Conservation (phyloP, 208 protist species). For the Crithidia mellificae region DNA sequence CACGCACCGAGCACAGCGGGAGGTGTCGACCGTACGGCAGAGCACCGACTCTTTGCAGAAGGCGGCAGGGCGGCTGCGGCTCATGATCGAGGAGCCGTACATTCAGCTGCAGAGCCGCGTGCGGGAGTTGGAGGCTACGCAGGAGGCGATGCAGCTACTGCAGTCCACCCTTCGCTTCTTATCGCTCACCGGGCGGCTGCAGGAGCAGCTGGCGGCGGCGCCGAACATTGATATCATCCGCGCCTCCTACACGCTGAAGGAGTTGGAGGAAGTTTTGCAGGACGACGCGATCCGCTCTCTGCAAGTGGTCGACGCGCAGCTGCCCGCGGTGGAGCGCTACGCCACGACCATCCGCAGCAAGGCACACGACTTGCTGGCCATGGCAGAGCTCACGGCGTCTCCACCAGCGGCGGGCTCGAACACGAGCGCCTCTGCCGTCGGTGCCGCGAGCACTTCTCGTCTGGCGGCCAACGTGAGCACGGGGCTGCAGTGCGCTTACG, state of each 20-base stretch:
- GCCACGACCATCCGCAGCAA: slow-evolving; percentile 50
- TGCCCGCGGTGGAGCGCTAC: slow-evolving; percentile 49
- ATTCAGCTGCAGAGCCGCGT: slow-evolving; percentile 52
- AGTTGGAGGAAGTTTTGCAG: slow-evolving; percentile 68
- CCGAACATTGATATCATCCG: slow-evolving; percentile 45
- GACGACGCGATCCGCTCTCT: slow-evolving; percentile 42
- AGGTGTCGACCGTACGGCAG: slow-evolving; percentile 52
- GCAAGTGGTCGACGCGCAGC: slow-evolving; percentile 62
- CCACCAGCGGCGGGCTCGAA: not conserved
- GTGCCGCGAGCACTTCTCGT: slow-evolving; percentile 10
- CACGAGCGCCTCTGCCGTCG: not conserved
- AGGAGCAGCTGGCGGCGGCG: slow-evolving; percentile 37
- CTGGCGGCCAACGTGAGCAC: slow-evolving; percentile 41
- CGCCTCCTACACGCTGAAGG: slow-evolving; percentile 59
- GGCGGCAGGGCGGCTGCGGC: slow-evolving; percentile 52
- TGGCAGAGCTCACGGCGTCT: slow-evolving; percentile 33
- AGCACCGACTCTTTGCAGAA: slow-evolving; percentile 53
- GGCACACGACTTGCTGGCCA: slow-evolving; percentile 57
- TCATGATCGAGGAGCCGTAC: slow-evolving; percentile 76
- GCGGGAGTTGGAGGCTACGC: slow-evolving; percentile 64
- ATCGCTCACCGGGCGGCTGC: slow-evolving; percentile 49
- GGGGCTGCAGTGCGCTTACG: slow-evolving; percentile 67
- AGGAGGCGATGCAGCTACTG: slow-evolving; percentile 46
- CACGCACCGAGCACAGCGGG: slow-evolving; percentile 52
- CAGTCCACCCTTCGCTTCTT: slow-evolving; percentile 61